A percentile compares a stretch with the other conserved stretches of the same genome.
phyloP scores from a whole-genome alignment of 176 grass and related monocot genomes.

The Triticum dicoccoides region DNA sequence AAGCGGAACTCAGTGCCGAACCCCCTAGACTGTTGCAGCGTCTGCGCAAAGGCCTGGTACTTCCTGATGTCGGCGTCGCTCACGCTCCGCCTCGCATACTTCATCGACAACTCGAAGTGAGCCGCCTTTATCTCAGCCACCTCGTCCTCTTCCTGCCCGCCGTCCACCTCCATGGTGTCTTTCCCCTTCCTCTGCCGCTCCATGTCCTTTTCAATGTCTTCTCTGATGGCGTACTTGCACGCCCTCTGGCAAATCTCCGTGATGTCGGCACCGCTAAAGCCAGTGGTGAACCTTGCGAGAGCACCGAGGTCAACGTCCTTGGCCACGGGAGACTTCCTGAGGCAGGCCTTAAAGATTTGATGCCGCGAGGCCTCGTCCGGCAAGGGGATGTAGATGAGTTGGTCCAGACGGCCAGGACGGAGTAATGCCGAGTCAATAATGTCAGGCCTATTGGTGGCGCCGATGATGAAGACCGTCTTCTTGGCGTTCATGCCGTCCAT shows the following conservation, averaged over 20 bases:
- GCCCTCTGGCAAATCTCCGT: slow-evolving; percentile 63
- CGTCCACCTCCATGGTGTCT: slow-evolving; percentile 40
- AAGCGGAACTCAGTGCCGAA: slow-evolving; percentile 68
- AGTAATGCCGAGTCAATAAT: slow-evolving; percentile 60
- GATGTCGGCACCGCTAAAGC: slow-evolving; percentile 66
- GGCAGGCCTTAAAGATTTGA: slow-evolving; percentile 56
- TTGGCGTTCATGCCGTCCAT: slow-evolving; percentile 74
- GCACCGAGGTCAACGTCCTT: no score
- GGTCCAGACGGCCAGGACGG: slow-evolving; percentile 60
- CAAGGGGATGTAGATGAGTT: slow-evolving; percentile 67
- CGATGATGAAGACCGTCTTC: slow-evolving; percentile 73
- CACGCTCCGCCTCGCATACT: slow-evolving; percentile 42
- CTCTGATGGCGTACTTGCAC: slow-evolving; percentile 61
- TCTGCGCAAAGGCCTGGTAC: slow-evolving; percentile 69
- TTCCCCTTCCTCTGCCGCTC: background rate
- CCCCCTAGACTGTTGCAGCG: slow-evolving; percentile 60
- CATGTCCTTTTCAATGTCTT: slow-evolving; percentile 45
- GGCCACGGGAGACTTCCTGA: no score
- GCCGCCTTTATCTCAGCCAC: slow-evolving; percentile 46
- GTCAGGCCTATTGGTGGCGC: slow-evolving; percentile 61
- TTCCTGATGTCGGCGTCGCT: slow-evolving; percentile 51
- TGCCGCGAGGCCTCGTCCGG: slow-evolving; percentile 53
- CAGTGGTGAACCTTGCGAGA: slow-evolving; percentile 34
- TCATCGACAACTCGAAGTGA: slow-evolving; percentile 73
- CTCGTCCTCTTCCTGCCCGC: background rate